Evolutionary conservation across 768 basidiomycete genomes (phyloP), one percentile per base, ranked within the genome.

Genomic region (Kwoniella bestiolae): DNA sequence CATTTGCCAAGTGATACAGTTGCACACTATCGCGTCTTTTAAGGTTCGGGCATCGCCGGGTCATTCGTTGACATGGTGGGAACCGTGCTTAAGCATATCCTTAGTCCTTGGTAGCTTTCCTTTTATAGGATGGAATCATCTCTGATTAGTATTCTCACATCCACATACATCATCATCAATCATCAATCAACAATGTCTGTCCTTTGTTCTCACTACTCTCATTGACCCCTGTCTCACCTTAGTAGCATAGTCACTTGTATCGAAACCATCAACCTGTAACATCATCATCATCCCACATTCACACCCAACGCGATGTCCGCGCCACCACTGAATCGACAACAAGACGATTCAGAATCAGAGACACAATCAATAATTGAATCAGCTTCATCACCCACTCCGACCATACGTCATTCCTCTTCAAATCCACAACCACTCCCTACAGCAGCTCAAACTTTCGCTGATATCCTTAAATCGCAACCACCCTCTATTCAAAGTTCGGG

Each of bases 371-470:
- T 47, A 32, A 25, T 50, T 21, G 35, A 58, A 31, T 59, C 63
- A 52, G 47, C 61, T 6, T 68, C 73, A 8, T 74, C 73, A 8
- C 70, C 73, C 12, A 69, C 73, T 2, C 67, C 67, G 11, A 74
- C 73, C 7, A 65, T 74, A 21, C 55, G 73, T 21, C 47, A 66
- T 21, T 59, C 56, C 6, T 21, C 11, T 18, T 58, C 53, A 44
- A 38, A 34, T 44, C 31, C 23, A 16, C 25, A 23, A 21, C 34
- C 52, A 18, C 52, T 32, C 11, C 56, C 63, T 16, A 44, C 47
- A 2, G 56, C 56, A 28, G 28, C 63, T 23, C 63, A 65, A 50
- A 55, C 53, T 32, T 65, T 65, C 56, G 63, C 63, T 25, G 63
- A 59, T n/a, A 59, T 65, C 25, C 29, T 63, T 7, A 56, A 63